These are phyloP conservation scores for Ceratobasidium sp. DNA, from an alignment of 1,284 basidiomycete species.

Conservation along the genomic window DNA sequence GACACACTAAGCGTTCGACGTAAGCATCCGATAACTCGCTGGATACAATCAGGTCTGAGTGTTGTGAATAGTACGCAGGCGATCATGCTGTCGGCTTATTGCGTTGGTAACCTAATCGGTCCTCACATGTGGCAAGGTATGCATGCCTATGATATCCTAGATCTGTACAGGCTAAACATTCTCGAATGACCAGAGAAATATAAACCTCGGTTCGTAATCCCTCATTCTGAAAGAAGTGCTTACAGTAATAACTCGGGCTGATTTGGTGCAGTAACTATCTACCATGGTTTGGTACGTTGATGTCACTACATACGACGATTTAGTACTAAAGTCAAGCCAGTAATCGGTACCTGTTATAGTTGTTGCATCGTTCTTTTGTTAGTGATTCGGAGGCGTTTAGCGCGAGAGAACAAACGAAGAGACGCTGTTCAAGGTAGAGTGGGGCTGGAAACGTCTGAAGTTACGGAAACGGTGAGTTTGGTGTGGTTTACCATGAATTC, in stretches of 20 bases:
- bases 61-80: conserved; percentile 3
- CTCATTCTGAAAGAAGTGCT: background rate
- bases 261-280: background rate
- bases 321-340: background rate
- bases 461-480: background rate
- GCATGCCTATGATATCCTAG: too few relatives aligned
- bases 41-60: background rate
- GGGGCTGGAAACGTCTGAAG: background rate
- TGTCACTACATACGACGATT: background rate
- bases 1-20: conserved; percentile 38
- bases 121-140: conserved; percentile 39
- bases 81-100: conserved; percentile 31
- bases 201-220: conserved; percentile 26
- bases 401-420: conserved; percentile 14
- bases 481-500: too few relatives aligned
- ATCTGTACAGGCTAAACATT: too few relatives aligned
- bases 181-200: conserved; percentile 6
- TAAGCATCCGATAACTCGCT: background rate
- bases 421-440: background rate
- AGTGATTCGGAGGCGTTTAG: conserved; percentile 12
- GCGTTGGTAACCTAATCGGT: conserved; percentile 28
- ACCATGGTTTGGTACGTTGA: conserved; percentile 26
- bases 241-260: background rate
- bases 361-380: conserved; percentile 1
- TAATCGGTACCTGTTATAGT: conserved; percentile 16